Conservation (phyloP, 1,284 basidiomycete species). For the Macrocystidia cucumis region DNA sequence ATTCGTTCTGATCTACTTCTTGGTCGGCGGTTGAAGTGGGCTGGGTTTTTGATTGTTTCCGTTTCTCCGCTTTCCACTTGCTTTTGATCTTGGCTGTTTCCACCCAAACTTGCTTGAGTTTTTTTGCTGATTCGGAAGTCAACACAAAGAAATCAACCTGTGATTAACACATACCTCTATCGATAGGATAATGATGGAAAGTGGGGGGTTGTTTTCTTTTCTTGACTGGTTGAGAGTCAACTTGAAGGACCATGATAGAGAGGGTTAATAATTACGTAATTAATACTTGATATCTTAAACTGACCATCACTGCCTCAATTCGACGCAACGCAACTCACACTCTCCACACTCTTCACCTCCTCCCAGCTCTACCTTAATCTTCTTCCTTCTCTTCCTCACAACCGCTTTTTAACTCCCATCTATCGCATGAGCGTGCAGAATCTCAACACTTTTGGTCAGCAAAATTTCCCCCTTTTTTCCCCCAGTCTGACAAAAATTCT, state of each 20-base stretch:
- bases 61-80: slow-evolving; percentile 73
- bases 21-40: slow-evolving; percentile 10
- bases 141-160: neutral
- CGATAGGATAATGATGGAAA: slow-evolving; percentile 57
- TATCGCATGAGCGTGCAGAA: slow-evolving; percentile 92
- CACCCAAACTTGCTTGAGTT: slow-evolving; percentile 69
- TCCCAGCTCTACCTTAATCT: slow-evolving; percentile 40
- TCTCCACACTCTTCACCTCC: slow-evolving; percentile 23
- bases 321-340: slow-evolving; percentile 3
- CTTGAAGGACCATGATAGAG: slow-evolving; percentile 8
- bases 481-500: slow-evolving; percentile 9
- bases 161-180: slow-evolving; percentile 40
- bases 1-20: slow-evolving; percentile 13
- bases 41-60: slow-evolving; percentile 25
- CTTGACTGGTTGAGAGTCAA: slow-evolving; percentile 15
- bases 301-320: slow-evolving; percentile 15
- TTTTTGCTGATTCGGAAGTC: slow-evolving; percentile 41
- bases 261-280: slow-evolving; percentile 3
- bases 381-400: slow-evolving; percentile 26
- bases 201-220: slow-evolving; percentile 59
- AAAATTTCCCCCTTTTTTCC: too few relatives aligned
- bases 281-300: slow-evolving; percentile 15
- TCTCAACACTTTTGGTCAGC: slow-evolving; percentile 71
- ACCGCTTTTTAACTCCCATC: too few relatives aligned
- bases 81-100: slow-evolving; percentile 66